These are phyloP conservation scores for Carnegiea gigantea DNA, from an alignment of 179 eudicot genomes.

Conservation along the genomic window DNA sequence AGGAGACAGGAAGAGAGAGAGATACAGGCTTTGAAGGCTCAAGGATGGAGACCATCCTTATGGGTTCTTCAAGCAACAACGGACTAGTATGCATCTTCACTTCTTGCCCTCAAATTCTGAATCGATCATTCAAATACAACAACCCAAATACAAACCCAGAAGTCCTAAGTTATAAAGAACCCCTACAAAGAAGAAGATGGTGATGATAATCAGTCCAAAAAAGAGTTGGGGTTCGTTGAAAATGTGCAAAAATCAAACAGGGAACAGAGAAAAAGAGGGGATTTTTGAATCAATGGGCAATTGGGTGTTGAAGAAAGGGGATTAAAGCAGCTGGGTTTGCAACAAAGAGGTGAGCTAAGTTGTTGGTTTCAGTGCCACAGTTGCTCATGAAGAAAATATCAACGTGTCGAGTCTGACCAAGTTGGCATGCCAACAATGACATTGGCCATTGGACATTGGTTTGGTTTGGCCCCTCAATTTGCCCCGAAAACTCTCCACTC, in stretches of 20 bases:
- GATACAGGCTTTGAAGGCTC: slow-evolving; percentile 39
- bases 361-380: background rate
- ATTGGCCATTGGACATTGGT: background rate
- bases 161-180: background rate
- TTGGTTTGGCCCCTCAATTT: background rate
- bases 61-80: slow-evolving; percentile 41
- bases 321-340: background rate
- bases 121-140: background rate
- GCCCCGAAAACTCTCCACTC: background rate
- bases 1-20: background rate
- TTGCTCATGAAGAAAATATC: background rate
- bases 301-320: background rate
- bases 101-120: background rate
- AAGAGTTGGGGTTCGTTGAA: background rate
- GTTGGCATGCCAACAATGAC: background rate
- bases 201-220: background rate
- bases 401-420: background rate
- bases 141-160: background rate
- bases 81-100: slow-evolving; percentile 35
- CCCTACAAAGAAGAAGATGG: background rate
- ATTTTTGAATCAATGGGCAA: background rate
- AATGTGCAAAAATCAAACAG: background rate
- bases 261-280: background rate
- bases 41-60: slow-evolving; percentile 41
- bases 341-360: background rate